Evolutionary conservation across 352 stramenopile genomes (phyloP).

Genomic region (Phytopythium sindhum): DNA sequence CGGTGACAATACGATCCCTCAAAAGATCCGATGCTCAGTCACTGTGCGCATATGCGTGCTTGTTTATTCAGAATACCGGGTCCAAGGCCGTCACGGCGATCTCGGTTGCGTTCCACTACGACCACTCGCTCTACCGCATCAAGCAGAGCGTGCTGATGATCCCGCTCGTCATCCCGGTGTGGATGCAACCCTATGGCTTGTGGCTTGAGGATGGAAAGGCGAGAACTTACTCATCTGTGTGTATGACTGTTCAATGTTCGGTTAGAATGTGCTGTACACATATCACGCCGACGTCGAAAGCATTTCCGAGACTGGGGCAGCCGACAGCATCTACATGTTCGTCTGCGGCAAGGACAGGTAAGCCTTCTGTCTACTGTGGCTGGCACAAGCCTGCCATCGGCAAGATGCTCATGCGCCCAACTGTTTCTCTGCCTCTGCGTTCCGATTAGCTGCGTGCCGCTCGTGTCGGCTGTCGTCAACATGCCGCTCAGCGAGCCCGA

Average conservation of each 20-base stretch:
- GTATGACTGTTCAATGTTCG: neutral
- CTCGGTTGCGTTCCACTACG: constrained; percentile 73
- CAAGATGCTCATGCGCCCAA: neutral
- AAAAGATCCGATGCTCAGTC: neutral
- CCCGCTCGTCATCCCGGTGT: constrained; percentile 70
- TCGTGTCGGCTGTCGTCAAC: constrained; percentile 78
- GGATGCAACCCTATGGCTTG: constrained; percentile 8
- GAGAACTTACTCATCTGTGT: neutral
- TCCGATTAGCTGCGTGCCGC: constrained; percentile 53
- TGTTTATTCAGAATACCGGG: constrained; percentile 46
- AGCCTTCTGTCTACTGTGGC: neutral
- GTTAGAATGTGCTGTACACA: constrained; percentile 67
- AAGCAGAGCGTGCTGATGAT: constrained; percentile 61
- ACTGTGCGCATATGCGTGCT: neutral
- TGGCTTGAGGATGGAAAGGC: constrained; percentile 4
- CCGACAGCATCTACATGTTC: constrained; percentile 79
- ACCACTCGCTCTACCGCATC: constrained; percentile 70
- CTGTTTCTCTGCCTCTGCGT: neutral
- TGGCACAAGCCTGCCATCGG: neutral
- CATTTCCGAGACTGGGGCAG: constrained; percentile 60
- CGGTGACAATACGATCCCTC: neutral
- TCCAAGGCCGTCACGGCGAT: constrained; percentile 63
- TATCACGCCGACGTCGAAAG: constrained; percentile 71
- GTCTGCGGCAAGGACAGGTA: constrained; percentile 83
- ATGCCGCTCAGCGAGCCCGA: constrained; percentile 80